Conservation (phyloP, 495 filamentous ascomycete species). For the Annulohypoxylon bovei region DNA sequence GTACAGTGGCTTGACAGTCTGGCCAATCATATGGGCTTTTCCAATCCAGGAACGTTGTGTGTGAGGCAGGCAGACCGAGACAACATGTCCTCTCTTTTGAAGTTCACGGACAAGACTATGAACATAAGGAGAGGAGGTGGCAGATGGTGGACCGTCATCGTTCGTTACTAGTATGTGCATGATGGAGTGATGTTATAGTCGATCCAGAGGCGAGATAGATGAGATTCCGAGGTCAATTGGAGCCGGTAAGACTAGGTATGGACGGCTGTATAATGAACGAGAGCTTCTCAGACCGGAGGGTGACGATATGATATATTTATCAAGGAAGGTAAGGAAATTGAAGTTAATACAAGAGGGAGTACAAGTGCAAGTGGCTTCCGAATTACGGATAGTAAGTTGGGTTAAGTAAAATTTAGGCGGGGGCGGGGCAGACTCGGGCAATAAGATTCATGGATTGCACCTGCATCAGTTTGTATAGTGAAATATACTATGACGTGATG, state of each 20-base stretch:
- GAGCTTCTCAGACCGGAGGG: not conserved
- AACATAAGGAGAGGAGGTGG: constrained; percentile 90
- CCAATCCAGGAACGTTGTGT: constrained; percentile 97
- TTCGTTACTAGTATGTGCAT: constrained; percentile 69
- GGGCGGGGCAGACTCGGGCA: constrained; percentile 32
- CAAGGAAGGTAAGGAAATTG: not conserved
- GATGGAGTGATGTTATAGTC: not conserved
- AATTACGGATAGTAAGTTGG: constrained; percentile 20
- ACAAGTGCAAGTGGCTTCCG: constrained; percentile 5
- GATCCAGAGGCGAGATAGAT: not conserved
- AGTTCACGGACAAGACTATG: constrained; percentile 84
- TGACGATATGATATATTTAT: not conserved
- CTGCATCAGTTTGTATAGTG: constrained; percentile 9
- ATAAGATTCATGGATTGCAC: constrained; percentile 7
- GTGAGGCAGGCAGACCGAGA: constrained; percentile 90
- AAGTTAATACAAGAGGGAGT: not conserved
- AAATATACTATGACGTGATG: constrained; percentile 35
- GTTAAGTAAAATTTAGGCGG: constrained; percentile 24
- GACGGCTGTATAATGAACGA: not conserved
- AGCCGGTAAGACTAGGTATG: not conserved
- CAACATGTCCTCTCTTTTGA: constrained; percentile 78
- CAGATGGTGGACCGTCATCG: constrained; percentile 95
- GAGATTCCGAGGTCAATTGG: constrained; percentile 17
- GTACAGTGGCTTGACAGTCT: constrained; percentile 86
- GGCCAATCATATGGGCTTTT: constrained; percentile 92